Conservation (phyloP, 345 rosid species). For the Geranium rotundifolium region DNA sequence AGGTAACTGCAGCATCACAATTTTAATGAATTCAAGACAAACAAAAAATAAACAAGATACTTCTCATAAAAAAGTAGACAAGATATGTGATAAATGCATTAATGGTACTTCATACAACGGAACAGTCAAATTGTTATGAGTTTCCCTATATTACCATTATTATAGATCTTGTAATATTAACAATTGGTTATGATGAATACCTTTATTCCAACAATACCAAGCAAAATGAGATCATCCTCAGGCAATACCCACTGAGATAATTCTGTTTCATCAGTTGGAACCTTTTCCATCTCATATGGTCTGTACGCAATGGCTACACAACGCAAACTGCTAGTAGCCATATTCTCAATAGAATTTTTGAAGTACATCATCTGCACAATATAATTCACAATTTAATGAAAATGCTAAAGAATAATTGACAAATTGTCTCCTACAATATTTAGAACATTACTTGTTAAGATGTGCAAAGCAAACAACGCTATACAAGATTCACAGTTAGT, state of each 20-base stretch:
- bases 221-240: constrained; percentile 75
- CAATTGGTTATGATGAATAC: constrained; percentile 18
- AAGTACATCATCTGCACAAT: constrained; percentile 38
- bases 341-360: constrained; percentile 51
- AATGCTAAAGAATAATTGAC: background rate
- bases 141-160: too few species aligned
- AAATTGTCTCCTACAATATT: background rate
- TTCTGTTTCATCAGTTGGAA: constrained; percentile 62
- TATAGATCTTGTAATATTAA: too few species aligned
- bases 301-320: constrained; percentile 89
- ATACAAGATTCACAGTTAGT: too few species aligned
- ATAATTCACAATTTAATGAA: constrained; percentile 2
- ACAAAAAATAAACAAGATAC: too few species aligned
- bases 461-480: background rate
- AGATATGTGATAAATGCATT: too few species aligned
- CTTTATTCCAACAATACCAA: constrained; percentile 87
- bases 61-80: too few species aligned
- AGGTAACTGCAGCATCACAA: background rate
- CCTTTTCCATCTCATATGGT: constrained; percentile 42
- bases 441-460: background rate
- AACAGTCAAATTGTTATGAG: too few species aligned
- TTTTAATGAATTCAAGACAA: too few species aligned
- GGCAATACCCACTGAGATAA: constrained; percentile 67
- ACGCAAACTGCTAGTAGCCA: constrained; percentile 83
- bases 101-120: too few species aligned